Evolutionary conservation across 2,329 filamentous ascomycete genomes (phyloP), one percentile per base, ranked within the genome.

Genomic region (Calonectria pseudoturangicola): DNA sequence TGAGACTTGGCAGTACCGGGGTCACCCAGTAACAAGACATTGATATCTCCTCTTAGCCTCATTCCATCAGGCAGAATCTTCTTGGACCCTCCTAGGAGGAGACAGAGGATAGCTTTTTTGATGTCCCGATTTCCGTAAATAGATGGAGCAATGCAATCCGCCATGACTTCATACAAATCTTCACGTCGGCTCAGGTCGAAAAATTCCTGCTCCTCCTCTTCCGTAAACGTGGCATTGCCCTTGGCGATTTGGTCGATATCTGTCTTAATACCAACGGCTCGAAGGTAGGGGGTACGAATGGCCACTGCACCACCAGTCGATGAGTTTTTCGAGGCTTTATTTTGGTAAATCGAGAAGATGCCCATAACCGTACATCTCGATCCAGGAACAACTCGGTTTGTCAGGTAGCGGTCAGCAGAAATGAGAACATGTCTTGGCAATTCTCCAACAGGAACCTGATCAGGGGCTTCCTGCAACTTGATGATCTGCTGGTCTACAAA

Each of bases 401-500:
- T 97, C 58, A 99, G 88, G 82, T 98, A 98, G 66, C 97, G 91
- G 82, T 99, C 97, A n/a, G 97, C 97, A 0, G 96, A 98, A 73
- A 99, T 94, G 74, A 98, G 90, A 56, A 99, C 97, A 80, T 99
- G 97, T 50, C 97, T 91, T 3, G 97, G 97, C 63, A 99, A 87
- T 85, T 99, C 97, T 86, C 97, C 97, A 1, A 99, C 97, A 0
- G 97, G 97, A 0, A 99, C 97, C 84, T 98, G 95, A 81, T 99
- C 97, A 1, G 97, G 97, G 0, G 96, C 97, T 85, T 99, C 97
- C 83, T 99, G 97, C 21, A 99, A 91, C 84, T 99, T 99, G 83
- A 99, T 93, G 73, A 99, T 95, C 84, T 99, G 97, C 84, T 99
- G 97, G 81, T 99, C 97, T 80, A 98, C 96, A 82, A 99, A 99